Conservation (phyloP, 345 rosid species). For the Ceriops decandra region DNA sequence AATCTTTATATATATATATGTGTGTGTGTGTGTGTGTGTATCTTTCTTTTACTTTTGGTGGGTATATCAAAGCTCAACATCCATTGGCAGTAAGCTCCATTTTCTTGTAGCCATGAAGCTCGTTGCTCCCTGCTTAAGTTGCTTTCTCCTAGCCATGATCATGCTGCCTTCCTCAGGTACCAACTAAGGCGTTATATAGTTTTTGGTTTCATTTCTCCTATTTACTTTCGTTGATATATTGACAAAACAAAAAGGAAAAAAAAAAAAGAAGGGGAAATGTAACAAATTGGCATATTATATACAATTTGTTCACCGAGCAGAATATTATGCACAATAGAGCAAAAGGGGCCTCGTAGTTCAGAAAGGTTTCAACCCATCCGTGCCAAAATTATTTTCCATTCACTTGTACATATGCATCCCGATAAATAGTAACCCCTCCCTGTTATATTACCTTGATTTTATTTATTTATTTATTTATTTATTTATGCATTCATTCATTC, state of each 20-base stretch:
- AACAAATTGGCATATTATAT: too few relatives aligned
- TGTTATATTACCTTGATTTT: too few relatives aligned
- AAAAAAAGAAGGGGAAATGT: too few relatives aligned
- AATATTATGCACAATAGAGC: too few relatives aligned
- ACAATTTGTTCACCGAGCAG: too few relatives aligned
- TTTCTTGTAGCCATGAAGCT: constrained; percentile 6
- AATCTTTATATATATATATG: neutral
- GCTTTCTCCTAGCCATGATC: constrained; percentile 12
- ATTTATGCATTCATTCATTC: neutral
- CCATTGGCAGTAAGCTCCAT: neutral
- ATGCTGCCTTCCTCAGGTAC: constrained; percentile 14
- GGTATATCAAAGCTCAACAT: neutral
- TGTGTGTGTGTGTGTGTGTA: too few relatives aligned
- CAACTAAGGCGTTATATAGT: neutral
- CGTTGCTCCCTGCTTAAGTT: constrained; percentile 1
- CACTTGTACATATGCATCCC: too few relatives aligned
- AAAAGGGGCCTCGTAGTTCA: neutral
- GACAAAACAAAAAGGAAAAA: too few relatives aligned
- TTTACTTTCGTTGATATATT: too few relatives aligned
- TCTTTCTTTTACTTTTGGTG: neutral
- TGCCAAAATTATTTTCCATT: too few relatives aligned
- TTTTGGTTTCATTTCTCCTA: neutral
- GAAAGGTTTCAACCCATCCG: neutral
- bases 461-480: neutral
- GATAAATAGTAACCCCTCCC: too few relatives aligned